These are phyloP conservation scores for Elymus sibiricus DNA, from an alignment of 176 grass and related monocot species.

Conservation along the genomic window DNA sequence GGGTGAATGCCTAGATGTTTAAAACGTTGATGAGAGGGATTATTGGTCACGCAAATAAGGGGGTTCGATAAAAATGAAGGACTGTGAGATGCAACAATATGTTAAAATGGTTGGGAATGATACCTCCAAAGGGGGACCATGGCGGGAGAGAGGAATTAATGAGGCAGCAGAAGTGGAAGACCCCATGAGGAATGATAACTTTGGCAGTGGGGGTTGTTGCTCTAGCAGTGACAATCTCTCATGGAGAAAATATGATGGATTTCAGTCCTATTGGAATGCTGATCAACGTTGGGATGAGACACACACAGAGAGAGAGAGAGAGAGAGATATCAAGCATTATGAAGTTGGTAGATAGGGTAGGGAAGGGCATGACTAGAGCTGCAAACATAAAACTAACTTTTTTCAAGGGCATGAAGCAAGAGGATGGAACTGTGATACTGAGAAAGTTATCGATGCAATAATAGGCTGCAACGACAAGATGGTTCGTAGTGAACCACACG, in stretches of 20 bases:
- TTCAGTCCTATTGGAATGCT: not conserved
- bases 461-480: too few species aligned
- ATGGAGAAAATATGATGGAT: not conserved
- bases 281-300: not conserved
- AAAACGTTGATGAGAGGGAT: not conserved
- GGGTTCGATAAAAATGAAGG: not conserved
- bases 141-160: not conserved
- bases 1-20: not conserved
- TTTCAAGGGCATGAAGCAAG: too few species aligned
- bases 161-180: too few species aligned
- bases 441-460: too few species aligned
- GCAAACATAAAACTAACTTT: too few species aligned
- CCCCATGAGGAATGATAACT: not conserved
- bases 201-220: not conserved
- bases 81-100: not conserved
- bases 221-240: not conserved
- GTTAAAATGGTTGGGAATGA: not conserved
- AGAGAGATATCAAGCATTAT: too few species aligned
- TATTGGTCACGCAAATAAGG: not conserved
- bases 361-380: too few species aligned
- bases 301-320: too few species aligned
- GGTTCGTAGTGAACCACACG: not conserved
- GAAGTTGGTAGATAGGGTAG: too few species aligned
- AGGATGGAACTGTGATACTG: too few species aligned
- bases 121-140: not conserved